These are phyloP conservation scores for Phytopythium boreale DNA, from an alignment of 352 stramenopile species.

Conservation along the genomic window DNA sequence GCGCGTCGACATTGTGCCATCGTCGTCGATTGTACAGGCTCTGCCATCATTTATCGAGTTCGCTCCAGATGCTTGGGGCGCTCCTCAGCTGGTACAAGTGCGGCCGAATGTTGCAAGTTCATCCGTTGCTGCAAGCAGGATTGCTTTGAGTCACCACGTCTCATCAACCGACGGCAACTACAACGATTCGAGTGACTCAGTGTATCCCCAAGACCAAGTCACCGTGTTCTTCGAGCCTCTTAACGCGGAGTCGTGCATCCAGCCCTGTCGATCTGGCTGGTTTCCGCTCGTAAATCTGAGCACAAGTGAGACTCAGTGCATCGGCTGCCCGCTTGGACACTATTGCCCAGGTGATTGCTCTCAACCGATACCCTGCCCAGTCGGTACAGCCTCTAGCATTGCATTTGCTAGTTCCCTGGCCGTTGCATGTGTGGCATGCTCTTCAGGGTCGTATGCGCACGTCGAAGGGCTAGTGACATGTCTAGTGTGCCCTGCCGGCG, in stretches of 20 bases:
- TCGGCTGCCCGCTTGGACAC: conserved; percentile 43
- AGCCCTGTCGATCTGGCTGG: conserved; percentile 50
- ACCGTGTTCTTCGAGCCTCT: conserved; percentile 58
- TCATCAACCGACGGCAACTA: conserved; percentile 45
- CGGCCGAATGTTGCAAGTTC: not conserved
- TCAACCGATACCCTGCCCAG: conserved; percentile 29
- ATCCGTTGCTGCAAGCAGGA: not conserved
- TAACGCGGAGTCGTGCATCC: conserved; percentile 33
- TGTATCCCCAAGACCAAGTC: conserved; percentile 41
- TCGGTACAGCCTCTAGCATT: conserved; percentile 36
- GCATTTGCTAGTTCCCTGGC: conserved; percentile 19
- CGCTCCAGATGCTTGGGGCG: conserved; percentile 31
- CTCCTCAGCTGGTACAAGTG: conserved; percentile 31
- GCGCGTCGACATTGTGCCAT: conserved; percentile 23
- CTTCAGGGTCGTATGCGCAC: conserved; percentile 42
- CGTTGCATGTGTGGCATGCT: conserved; percentile 31
- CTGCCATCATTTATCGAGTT: conserved; percentile 21
- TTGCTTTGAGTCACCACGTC: conserved; percentile 23
- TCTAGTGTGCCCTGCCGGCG: conserved; percentile 35
- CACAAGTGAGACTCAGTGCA: conserved; percentile 27
- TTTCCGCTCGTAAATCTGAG: conserved; percentile 41
- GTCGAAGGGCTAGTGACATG: conserved; percentile 28
- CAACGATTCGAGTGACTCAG: conserved; percentile 14
- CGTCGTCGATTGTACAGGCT: conserved; percentile 9
- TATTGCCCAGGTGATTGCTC: conserved; percentile 47